phyloP scores from a whole-genome alignment of 352 stramenopile genomes.

The Thalassiosira delicatula region DNA sequence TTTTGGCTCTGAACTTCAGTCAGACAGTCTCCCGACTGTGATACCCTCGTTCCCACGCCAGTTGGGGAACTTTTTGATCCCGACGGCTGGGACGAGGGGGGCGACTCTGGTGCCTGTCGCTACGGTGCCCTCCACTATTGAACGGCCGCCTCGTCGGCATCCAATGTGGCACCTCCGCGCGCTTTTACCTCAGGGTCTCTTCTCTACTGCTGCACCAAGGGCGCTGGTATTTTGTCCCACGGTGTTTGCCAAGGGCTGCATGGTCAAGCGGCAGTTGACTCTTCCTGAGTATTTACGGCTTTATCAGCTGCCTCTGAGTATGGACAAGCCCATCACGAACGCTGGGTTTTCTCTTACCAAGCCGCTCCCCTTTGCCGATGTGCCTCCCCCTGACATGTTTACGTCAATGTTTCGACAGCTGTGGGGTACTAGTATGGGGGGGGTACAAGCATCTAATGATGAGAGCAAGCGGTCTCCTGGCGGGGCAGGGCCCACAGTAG shows the following conservation, averaged over 20 bases:
- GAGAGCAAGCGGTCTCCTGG: no score
- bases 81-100: not conserved
- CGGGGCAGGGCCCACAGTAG: no score
- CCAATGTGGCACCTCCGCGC: not conserved
- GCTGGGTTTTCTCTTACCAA: not conserved
- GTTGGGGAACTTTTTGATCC: not conserved
- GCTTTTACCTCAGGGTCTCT: not conserved
- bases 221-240: not conserved
- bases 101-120: not conserved
- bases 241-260: not conserved
- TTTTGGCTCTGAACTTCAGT: conserved; percentile 4
- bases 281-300: not conserved
- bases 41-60: not conserved
- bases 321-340: not conserved
- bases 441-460: no score
- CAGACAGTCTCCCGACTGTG: not conserved
- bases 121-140: not conserved
- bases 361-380: not conserved
- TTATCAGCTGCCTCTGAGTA: not conserved
- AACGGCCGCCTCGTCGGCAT: not conserved
- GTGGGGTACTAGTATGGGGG: not conserved
- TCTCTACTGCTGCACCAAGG: not conserved
- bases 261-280: not conserved
- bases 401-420: not conserved
- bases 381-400: conserved; percentile 4